Evolutionary conservation across 2,329 filamentous ascomycete species (phyloP).

Genomic region (Aspergillus caelatus): DNA sequence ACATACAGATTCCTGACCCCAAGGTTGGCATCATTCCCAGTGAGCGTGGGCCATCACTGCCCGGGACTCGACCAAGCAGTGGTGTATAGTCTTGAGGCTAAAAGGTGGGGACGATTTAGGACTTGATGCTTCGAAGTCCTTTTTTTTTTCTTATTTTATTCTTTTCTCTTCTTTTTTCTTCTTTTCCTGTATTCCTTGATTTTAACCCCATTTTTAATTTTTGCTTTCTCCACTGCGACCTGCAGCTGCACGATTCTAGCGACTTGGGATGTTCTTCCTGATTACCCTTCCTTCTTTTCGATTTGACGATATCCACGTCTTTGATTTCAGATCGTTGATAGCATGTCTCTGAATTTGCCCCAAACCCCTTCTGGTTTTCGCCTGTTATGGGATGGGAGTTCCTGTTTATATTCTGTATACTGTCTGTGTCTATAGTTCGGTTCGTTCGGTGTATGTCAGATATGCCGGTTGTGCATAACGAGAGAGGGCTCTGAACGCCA

Average conservation of each 20-base stretch:
- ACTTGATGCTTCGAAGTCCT: not conserved
- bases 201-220: slow-evolving; percentile 11
- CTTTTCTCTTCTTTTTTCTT: not conserved
- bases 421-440: slow-evolving; percentile 8
- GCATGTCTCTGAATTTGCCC: slow-evolving; percentile 14
- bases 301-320: slow-evolving; percentile 24
- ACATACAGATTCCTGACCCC: slow-evolving; percentile 55
- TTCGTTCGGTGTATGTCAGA: not conserved
- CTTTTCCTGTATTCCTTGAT: not conserved
- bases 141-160: not conserved
- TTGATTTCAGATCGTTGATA: slow-evolving; percentile 23
- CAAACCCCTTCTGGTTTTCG: not conserved
- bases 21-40: slow-evolving; percentile 49
- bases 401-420: slow-evolving; percentile 4
- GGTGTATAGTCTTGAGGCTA: slow-evolving; percentile 20
- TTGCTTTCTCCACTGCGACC: not conserved
- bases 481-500: not conserved
- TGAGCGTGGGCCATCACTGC: slow-evolving; percentile 35
- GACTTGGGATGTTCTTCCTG: slow-evolving; percentile 2
- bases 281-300: slow-evolving; percentile 6
- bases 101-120: not conserved
- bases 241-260: not conserved
- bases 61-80: slow-evolving; percentile 39
- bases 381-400: not conserved
- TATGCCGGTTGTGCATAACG: slow-evolving; percentile 6